These are phyloP conservation scores for Erysimum cheiranthoides DNA, from an alignment of 345 rosid species.

Conservation along the genomic window DNA sequence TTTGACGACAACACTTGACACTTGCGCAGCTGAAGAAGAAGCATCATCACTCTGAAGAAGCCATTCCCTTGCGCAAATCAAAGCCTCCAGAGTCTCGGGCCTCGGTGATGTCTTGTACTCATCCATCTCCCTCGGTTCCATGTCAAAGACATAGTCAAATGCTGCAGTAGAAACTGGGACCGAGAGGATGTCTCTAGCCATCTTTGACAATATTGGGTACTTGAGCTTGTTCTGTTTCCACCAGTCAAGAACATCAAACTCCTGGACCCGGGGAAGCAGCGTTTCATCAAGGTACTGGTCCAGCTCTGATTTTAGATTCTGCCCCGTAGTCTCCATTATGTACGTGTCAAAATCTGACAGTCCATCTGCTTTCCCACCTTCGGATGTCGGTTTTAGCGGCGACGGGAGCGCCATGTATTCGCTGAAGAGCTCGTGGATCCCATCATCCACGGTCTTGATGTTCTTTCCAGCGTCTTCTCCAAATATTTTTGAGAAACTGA, in stretches of 20 bases:
- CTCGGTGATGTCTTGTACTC: conserved; percentile 70
- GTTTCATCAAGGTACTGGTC: conserved; percentile 91
- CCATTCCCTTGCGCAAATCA: conserved; percentile 91
- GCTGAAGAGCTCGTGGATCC: conserved; percentile 78
- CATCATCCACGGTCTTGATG: conserved; percentile 77
- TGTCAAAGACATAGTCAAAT: conserved; percentile 66
- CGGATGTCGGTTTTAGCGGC: conserved; percentile 68
- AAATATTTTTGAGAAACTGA: conserved; percentile 82
- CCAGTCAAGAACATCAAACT: conserved; percentile 86
- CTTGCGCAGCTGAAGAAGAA: conserved; percentile 38
- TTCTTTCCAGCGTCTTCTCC: conserved; percentile 74
- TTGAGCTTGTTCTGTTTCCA: conserved; percentile 89
- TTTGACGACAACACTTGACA: conserved; percentile 58
- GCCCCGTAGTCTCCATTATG: conserved; percentile 54
- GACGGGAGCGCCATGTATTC: conserved; percentile 79
- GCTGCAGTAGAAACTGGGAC: conserved; percentile 65
- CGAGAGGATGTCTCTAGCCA: conserved; percentile 84
- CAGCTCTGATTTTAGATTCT: conserved; percentile 77
- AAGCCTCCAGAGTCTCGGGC: conserved; percentile 90
- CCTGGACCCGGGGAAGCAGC: conserved; percentile 72
- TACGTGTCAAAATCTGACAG: conserved; percentile 80
- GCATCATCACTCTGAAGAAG: conserved; percentile 51
- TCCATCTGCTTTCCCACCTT: conserved; percentile 68
- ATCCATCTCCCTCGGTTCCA: conserved; percentile 63
- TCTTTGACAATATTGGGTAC: conserved; percentile 82